A percentile compares a stretch with the other conserved stretches of the same genome.
phyloP scores from a whole-genome alignment of 2,329 filamentous ascomycete genomes.

The Penicillium sp. region DNA sequence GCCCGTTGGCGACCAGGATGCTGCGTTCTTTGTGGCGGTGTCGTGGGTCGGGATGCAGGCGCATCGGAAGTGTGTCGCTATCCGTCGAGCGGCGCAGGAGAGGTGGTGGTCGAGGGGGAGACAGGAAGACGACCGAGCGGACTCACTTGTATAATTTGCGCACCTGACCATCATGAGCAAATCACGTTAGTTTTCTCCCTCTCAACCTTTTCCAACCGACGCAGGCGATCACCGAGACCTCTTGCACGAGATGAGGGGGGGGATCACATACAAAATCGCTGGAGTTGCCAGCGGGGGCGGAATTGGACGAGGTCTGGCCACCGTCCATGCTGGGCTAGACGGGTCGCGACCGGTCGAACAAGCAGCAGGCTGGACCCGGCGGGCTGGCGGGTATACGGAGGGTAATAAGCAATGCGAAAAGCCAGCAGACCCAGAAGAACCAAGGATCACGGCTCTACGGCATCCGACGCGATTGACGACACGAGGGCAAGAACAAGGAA shows the following conservation, averaged over 20 bases:
- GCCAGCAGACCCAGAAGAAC: constrained; percentile 8
- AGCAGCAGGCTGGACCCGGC: constrained; percentile 21
- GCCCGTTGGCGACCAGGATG: background rate
- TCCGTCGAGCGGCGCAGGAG: too few relatives aligned
- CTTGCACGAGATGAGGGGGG: too few relatives aligned
- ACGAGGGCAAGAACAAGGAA: background rate
- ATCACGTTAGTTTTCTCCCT: constrained; percentile 13
- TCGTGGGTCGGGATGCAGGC: constrained; percentile 5
- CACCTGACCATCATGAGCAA: constrained; percentile 54
- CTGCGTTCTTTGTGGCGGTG: constrained; percentile 5
- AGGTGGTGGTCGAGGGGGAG: background rate
- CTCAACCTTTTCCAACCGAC: too few relatives aligned
- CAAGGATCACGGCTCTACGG: background rate
- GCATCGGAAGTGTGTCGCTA: background rate
- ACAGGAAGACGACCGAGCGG: constrained; percentile 3
- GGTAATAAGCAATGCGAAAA: constrained; percentile 12
- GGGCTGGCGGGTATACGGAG: constrained; percentile 3
- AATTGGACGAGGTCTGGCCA: constrained; percentile 37
- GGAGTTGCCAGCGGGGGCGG: constrained; percentile 65
- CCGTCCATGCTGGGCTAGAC: constrained; percentile 42
- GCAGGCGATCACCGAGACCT: too few relatives aligned
- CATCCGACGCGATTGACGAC: too few relatives aligned
- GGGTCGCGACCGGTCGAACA: constrained; percentile 37
- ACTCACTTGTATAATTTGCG: constrained; percentile 96
- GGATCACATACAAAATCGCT: constrained; percentile 77